These are phyloP conservation scores for Curvularia sp. DNA, from an alignment of 2,329 filamentous ascomycete genomes.

Conservation along the genomic window DNA sequence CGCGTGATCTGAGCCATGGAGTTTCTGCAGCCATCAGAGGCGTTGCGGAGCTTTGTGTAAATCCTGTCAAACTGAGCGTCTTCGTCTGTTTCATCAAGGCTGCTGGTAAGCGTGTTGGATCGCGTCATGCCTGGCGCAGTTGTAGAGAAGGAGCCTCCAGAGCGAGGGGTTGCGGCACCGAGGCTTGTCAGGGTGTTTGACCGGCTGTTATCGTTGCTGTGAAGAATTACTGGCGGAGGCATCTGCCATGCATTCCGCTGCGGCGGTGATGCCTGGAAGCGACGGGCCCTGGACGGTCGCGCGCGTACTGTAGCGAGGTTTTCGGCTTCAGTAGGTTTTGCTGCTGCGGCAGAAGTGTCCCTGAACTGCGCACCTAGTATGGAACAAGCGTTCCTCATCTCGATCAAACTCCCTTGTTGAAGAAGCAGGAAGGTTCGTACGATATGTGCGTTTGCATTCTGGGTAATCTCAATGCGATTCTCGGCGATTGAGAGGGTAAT, in stretches of 20 bases:
- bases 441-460: conserved; percentile 63
- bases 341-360: conserved; percentile 30
- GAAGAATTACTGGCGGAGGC: conserved; percentile 52
- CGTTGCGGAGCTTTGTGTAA: conserved; percentile 75
- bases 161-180: conserved; percentile 72
- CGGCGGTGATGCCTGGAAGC: conserved; percentile 45
- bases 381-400: conserved; percentile 66
- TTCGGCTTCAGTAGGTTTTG: conserved; percentile 34
- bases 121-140: conserved; percentile 56
- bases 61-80: conserved; percentile 84
- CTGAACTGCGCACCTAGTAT: conserved; percentile 56
- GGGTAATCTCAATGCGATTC: conserved; percentile 58
- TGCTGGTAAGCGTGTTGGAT: conserved; percentile 63
- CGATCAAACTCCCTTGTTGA: conserved; percentile 65
- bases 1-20: conserved; percentile 65
- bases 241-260: conserved; percentile 46
- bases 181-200: conserved; percentile 62
- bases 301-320: conserved; percentile 39
- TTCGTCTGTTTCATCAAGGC: conserved; percentile 71
- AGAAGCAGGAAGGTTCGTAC: conserved; percentile 66
- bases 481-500: conserved; percentile 49
- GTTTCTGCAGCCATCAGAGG: conserved; percentile 75
- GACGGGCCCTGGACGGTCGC: conserved; percentile 40
- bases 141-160: conserved; percentile 79
- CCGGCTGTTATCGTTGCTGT: conserved; percentile 59